phyloP scores from a whole-genome alignment of 805 yeast species.

The Starmerella apicola region DNA sequence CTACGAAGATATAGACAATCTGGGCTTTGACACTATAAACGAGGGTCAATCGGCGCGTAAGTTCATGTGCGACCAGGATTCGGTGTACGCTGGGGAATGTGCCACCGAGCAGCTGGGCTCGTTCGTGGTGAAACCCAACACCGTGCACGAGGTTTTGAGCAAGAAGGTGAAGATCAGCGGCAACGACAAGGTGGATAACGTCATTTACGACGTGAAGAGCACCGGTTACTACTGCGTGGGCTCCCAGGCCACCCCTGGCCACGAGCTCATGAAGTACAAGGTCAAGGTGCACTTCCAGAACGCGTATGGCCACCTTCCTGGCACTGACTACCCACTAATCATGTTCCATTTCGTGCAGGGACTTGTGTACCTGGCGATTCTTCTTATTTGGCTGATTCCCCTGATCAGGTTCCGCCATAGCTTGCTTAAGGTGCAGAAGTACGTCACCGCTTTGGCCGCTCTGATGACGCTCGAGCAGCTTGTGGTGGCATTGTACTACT shows the following conservation, averaged over 20 bases:
- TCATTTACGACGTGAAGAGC: conserved; percentile 49
- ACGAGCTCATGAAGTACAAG: conserved; percentile 34
- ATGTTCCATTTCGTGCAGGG: conserved; percentile 82
- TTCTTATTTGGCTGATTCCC: conserved; percentile 74
- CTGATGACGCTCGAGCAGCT: conserved; percentile 76
- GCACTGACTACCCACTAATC: conserved; percentile 80
- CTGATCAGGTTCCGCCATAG: conserved; percentile 78
- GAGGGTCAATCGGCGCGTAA: conserved; percentile 31
- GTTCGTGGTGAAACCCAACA: conserved; percentile 43
- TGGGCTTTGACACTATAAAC: conserved; percentile 44
- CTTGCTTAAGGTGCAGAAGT: conserved; percentile 78
- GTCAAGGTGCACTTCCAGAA: conserved; percentile 77
- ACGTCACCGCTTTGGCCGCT: conserved; percentile 72
- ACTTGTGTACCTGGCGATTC: conserved; percentile 65
- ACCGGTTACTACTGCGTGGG: conserved; percentile 93
- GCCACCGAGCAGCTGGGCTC: conserved; percentile 40
- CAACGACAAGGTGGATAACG: conserved; percentile 32
- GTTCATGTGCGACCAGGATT: conserved; percentile 64
- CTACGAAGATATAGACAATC: conserved; percentile 55
- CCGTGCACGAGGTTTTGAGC: conserved; percentile 42
- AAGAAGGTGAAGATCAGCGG: conserved; percentile 46
- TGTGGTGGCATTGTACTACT: conserved; percentile 84
- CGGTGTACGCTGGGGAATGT: conserved; percentile 51
- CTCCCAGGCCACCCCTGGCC: conserved; percentile 39
- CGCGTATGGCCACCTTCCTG: conserved; percentile 81